Evolutionary conservation across 768 basidiomycete genomes (phyloP).

Genomic region (Crassisporium funariophilum): DNA sequence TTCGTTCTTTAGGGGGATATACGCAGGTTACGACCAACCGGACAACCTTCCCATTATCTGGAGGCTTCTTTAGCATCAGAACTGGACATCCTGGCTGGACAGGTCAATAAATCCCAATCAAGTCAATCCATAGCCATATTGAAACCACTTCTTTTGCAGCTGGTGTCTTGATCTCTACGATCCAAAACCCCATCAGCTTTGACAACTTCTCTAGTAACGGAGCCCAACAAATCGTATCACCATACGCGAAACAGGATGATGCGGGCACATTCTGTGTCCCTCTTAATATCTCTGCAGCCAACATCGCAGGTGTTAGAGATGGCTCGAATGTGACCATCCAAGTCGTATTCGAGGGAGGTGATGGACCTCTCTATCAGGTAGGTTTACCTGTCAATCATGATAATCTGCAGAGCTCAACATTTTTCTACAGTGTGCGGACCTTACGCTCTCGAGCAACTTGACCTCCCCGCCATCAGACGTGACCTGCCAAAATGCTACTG

Average conservation of each 20-base stretch:
- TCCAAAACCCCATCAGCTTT: slow-evolving; percentile 62
- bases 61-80: slow-evolving; percentile 59
- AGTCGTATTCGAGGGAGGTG: slow-evolving; percentile 60
- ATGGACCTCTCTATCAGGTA: slow-evolving; percentile 71
- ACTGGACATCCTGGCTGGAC: slow-evolving; percentile 60
- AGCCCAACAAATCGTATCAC: slow-evolving; percentile 35
- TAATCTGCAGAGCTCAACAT: not conserved
- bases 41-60: slow-evolving; percentile 65
- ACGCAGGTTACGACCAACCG: slow-evolving; percentile 52
- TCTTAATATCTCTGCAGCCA: slow-evolving; percentile 52
- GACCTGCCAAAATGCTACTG: slow-evolving; percentile 39
- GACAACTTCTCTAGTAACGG: slow-evolving; percentile 52
- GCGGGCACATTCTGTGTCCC: slow-evolving; percentile 68
- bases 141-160: slow-evolving; percentile 34
- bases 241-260: slow-evolving; percentile 48
- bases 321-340: slow-evolving; percentile 77
- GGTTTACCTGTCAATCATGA: slow-evolving; percentile 6
- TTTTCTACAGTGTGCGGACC: slow-evolving; percentile 68
- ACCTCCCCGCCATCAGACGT: slow-evolving; percentile 44
- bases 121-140: slow-evolving; percentile 2
- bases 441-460: slow-evolving; percentile 56
- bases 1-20: slow-evolving; percentile 56
- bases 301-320: slow-evolving; percentile 47
- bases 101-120: slow-evolving; percentile 35
- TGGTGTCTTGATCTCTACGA: slow-evolving; percentile 57